Base-by-base conservation (phyloP, 2,329 filamentous ascomycete species). In the Trichothecium sympodiale region DNA sequence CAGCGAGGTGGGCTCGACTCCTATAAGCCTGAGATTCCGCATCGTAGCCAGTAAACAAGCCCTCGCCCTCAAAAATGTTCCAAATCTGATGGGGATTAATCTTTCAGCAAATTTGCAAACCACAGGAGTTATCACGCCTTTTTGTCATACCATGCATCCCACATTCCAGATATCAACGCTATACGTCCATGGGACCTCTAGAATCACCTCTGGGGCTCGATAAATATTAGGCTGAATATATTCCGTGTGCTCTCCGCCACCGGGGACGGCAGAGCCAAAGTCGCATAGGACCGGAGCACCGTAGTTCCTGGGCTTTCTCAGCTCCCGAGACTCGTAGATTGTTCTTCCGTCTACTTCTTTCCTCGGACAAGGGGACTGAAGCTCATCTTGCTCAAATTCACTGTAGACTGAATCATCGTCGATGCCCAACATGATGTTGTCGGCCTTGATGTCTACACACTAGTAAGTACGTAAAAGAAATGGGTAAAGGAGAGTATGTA, bases 111-210 rank as follows among this genome's bases (percentile, higher is more conserved):
- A 15, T 12, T 8, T 67, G 36, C 8, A 16, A 36, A 39, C 37
- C 29, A 18, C 23, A 31, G 32, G 26, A 38, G n/a, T 17, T 15
- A 14, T 18, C n/a, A n/a, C n/a, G n/a, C n/a, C n/a, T n/a, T n/a
- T n/a, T n/a, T n/a, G n/a, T n/a, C 57, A 52, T 53, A 69, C 65
- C 67, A 71, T 60, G 37, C 60, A 64, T 8, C 65, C 67, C 4
- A 57, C 54, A 38, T 66, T 69, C 68, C 68, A 74, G 35, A 74
- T 64, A 48, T 74, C 67, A 12, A 67, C 52, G 14, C 56, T 51
- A 35, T 61, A 65, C 0, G 52, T 51, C 68, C 67, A 73, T 2
- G 59, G 56, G 3, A 44, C 51, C 44, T 55, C 44, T 1, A 73
- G 38, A 5, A 71, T 67, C 8, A 71, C 64, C 40, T 74, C 61